These are phyloP conservation scores for Geotrichum candidum DNA, from an alignment of 1,139 yeast genomes.

Conservation along the genomic window DNA sequence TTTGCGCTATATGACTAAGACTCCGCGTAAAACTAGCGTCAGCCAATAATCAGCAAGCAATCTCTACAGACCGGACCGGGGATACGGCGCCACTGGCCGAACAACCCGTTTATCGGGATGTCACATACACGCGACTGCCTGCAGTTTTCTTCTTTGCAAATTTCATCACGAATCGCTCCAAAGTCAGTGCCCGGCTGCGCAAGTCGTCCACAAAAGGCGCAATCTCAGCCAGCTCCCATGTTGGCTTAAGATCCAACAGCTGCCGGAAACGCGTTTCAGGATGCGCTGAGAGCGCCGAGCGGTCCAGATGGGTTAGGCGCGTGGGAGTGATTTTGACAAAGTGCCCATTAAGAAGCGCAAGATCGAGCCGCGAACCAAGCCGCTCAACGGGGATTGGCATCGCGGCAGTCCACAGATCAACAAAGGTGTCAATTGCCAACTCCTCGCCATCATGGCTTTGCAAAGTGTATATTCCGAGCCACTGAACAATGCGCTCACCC, in stretches of 20 bases:
- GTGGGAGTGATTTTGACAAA: constrained; percentile 45
- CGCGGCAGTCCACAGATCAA: constrained; percentile 23
- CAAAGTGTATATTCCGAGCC: constrained; percentile 58
- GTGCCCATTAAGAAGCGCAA: constrained; percentile 49
- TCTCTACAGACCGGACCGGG: neutral
- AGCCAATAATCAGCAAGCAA: neutral
- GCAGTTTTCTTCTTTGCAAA: constrained; percentile 61
- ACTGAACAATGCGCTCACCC: constrained; percentile 42
- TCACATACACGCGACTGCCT: constrained; percentile 37
- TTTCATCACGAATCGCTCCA: constrained; percentile 68
- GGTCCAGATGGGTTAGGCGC: constrained; percentile 49
- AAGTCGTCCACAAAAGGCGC: constrained; percentile 57
- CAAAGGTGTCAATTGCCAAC: constrained; percentile 17
- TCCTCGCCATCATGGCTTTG: constrained; percentile 31
- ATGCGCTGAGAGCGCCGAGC: constrained; percentile 45
- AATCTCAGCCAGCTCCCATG: constrained; percentile 71
- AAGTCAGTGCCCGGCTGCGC: constrained; percentile 51
- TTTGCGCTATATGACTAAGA: constrained; percentile 1
- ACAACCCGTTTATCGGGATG: constrained; percentile 4
- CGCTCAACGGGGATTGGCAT: constrained; percentile 22
- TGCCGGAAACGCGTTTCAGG: constrained; percentile 51
- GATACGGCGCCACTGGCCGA: neutral
- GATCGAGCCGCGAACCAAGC: constrained; percentile 44
- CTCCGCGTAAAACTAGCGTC: neutral
- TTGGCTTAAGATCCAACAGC: constrained; percentile 52